Evolutionary conservation across 2,329 filamentous ascomycete genomes (phyloP), one percentile per base, ranked within the genome.

Genomic region (Epichloe elymi): DNA sequence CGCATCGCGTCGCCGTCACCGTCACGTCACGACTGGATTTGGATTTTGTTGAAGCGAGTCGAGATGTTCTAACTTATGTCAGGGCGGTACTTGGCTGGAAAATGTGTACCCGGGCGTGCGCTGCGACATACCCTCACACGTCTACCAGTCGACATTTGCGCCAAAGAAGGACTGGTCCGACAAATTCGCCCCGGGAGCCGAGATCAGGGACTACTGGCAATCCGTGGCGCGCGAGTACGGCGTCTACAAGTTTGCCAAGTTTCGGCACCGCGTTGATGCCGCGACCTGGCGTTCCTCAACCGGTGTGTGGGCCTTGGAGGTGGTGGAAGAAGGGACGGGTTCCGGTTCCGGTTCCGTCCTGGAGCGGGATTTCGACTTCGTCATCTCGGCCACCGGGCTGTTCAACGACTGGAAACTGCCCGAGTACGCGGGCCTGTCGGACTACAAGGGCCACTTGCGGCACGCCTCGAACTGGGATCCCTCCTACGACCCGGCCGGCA

Each of bases 101-200:
- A 78, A 78, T 50, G 61, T 70, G 4, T 85, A 85, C 55, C 81
- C 81, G 0, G 82, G 81, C 2, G 79, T 84, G 1, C 69, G 80
- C 41, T 87, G 83, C 57, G 82, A 86, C 30, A 78, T 87, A 14
- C 81, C 83, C 0, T 76, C 82, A 0, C 80, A 85, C 61, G 80
- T 83, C 19, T 88, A 88, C 58, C 83, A 86, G 59, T 77, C 76
- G 7, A 80, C 79, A 0, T 87, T 86, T 61, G 71, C 73, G 6
- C 81, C 82, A 1, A 87, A 87, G 51, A 76, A 74, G 0, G 72
- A 85, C 56, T 88, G 85, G 85, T 74, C 74, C 0, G 80, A 86
- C 57, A 73, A 81, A 53, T 88, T 85, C 58, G 77, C 83, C 0
- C 76, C 78, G 38, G 83, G 83, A 0, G 61, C 67, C 4, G 85